Conservation (phyloP, 768 basidiomycete genomes). For the Fistulinella prunicolor region DNA sequence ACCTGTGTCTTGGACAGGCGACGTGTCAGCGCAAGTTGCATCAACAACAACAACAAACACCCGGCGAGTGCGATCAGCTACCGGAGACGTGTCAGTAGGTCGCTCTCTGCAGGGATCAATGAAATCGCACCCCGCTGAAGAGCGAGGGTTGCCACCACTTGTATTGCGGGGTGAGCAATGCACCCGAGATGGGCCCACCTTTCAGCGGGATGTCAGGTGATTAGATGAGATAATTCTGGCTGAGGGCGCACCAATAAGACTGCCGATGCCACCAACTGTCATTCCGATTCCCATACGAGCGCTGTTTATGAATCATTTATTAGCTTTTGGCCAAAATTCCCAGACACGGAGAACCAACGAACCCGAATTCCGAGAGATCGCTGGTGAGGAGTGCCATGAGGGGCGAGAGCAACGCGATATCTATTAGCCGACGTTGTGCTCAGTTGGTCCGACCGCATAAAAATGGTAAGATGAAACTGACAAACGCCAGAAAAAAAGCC, state of each 20-base stretch:
- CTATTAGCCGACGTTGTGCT: slow-evolving; percentile 21
- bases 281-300: slow-evolving; percentile 27
- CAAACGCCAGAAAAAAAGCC: slow-evolving; percentile 48
- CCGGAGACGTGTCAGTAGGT: not conserved
- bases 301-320: slow-evolving; percentile 5
- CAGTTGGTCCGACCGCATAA: not conserved
- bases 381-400: slow-evolving; percentile 43
- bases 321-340: not conserved
- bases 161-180: slow-evolving; percentile 49
- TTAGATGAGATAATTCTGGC: not conserved
- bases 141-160: slow-evolving; percentile 56
- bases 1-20: not conserved
- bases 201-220: not conserved
- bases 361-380: slow-evolving; percentile 52
- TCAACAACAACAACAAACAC: not conserved
- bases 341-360: not conserved
- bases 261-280: slow-evolving; percentile 10
- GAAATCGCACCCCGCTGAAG: slow-evolving; percentile 41
- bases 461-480: slow-evolving; percentile 17
- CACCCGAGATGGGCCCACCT: slow-evolving; percentile 59
- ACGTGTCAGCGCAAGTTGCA: slow-evolving; percentile 7
- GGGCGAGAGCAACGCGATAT: slow-evolving; percentile 39
- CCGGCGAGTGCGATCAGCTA: slow-evolving; percentile 12
- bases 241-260: slow-evolving; percentile 19
- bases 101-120: not conserved